Percentiles rank a stretch among this genome's conserved stretches.
These are phyloP conservation scores for Solanum piurae DNA, from an alignment of 257 asterid genomes.

Conservation along the genomic window DNA sequence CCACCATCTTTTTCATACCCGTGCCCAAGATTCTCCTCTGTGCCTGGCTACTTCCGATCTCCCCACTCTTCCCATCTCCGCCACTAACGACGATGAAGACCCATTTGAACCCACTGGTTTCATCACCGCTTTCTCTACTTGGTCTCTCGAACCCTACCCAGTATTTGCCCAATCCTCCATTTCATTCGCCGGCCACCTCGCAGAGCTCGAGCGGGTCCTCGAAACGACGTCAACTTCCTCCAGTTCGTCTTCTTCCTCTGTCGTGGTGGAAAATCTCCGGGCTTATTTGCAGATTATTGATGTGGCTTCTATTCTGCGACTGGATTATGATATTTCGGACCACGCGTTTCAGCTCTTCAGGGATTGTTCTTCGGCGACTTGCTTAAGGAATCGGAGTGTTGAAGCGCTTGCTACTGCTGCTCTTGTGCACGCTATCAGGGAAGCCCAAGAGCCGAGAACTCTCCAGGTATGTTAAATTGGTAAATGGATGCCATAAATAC, in stretches of 20 bases:
- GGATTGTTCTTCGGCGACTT: slow-evolving; percentile 90
- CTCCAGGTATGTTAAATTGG: slow-evolving; percentile 49
- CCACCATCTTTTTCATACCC: slow-evolving; percentile 92
- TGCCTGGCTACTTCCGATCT: slow-evolving; percentile 94
- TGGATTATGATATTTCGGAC: slow-evolving; percentile 83
- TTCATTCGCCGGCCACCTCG: slow-evolving; percentile 86
- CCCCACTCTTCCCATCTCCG: slow-evolving; percentile 39
- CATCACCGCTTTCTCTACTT: slow-evolving; percentile 92
- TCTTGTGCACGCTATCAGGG: slow-evolving; percentile 89
- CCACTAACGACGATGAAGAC: slow-evolving; percentile 46
- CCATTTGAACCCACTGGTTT: slow-evolving; percentile 87
- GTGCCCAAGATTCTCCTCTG: slow-evolving; percentile 89
- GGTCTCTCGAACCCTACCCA: slow-evolving; percentile 93
- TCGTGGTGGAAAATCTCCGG: slow-evolving; percentile 83
- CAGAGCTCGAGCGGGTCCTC: slow-evolving; percentile 88
- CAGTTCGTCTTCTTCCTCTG: slow-evolving; percentile 31
- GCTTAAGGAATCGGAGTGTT: slow-evolving; percentile 92
- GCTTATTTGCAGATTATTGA: slow-evolving; percentile 94
- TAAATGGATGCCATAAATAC: not conserved
- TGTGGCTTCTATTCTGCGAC: slow-evolving; percentile 78
- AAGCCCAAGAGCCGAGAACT: slow-evolving; percentile 96
- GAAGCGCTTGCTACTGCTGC: slow-evolving; percentile 99
- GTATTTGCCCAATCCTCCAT: slow-evolving; percentile 61
- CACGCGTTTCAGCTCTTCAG: slow-evolving; percentile 98
- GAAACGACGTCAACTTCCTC: slow-evolving; percentile 54